Percentiles rank a stretch among this genome's conserved stretches.
Evolutionary conservation across 441 rosid genomes (phyloP).

Genomic region (Eruca vesicaria): DNA sequence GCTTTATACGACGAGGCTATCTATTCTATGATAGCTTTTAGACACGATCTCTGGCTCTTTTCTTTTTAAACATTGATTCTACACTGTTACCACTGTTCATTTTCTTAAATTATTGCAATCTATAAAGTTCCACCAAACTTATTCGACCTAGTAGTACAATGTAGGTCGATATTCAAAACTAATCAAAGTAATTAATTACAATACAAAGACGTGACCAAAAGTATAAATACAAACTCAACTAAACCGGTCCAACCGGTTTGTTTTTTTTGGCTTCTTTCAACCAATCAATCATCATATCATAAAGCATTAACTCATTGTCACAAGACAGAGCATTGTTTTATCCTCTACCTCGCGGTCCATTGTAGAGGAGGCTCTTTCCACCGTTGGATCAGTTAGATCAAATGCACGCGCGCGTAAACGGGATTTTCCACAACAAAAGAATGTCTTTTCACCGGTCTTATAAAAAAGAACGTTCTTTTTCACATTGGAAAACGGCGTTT

Average conservation of each 20-base stretch:
- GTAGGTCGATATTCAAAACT: not conserved
- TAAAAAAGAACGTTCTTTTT: conserved; percentile 11
- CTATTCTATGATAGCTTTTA: conserved; percentile 18
- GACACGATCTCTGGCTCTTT: conserved; percentile 16
- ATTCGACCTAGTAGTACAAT: not conserved
- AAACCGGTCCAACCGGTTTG: not conserved
- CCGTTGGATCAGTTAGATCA: not conserved
- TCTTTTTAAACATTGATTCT: not conserved
- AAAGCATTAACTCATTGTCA: not conserved
- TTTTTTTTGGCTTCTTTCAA: not conserved
- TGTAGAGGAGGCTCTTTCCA: not conserved
- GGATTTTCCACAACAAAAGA: not conserved
- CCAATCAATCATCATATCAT: not conserved
- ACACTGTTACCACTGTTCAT: conserved; percentile 22
- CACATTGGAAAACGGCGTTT: conserved; percentile 38
- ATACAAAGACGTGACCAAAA: not conserved
- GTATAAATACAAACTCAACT: not conserved
- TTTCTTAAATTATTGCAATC: not conserved
- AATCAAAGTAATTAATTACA: not conserved
- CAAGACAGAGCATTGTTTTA: not conserved
- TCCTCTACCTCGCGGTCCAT: not conserved
- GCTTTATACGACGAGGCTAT: conserved; percentile 24
- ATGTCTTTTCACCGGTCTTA: not conserved
- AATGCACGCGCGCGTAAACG: not conserved
- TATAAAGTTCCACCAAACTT: conserved; percentile 12